A percentile compares a stretch with the other conserved stretches of the same genome.
phyloP scores from a whole-genome alignment of 2,329 filamentous ascomycete genomes.

The Epichloe bromicola region DNA sequence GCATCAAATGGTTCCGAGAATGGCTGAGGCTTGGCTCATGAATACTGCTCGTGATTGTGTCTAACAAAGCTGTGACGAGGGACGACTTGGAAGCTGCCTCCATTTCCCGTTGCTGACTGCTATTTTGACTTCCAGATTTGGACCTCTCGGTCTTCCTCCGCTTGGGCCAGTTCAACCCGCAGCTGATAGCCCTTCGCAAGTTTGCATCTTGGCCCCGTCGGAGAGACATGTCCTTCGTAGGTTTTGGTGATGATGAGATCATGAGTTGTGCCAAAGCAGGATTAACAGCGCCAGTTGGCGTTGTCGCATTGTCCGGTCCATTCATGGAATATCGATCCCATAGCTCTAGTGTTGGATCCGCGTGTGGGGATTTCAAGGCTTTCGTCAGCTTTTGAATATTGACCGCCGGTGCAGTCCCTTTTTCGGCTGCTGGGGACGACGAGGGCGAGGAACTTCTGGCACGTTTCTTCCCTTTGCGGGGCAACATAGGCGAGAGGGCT shows the following conservation, averaged over 20 bases:
- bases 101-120: constrained; percentile 24
- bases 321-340: constrained; percentile 61
- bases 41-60: constrained; percentile 47
- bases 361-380: constrained; percentile 51
- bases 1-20: constrained; percentile 15
- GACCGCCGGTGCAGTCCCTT: constrained; percentile 30
- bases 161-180: constrained; percentile 60
- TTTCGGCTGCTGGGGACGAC: constrained; percentile 48
- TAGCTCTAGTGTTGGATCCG: constrained; percentile 60
- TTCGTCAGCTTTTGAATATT: constrained; percentile 46
- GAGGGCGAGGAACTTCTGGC: constrained; percentile 61
- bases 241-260: constrained; percentile 57
- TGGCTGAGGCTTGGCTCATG: constrained; percentile 26
- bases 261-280: constrained; percentile 51
- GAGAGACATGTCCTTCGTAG: constrained; percentile 29
- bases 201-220: constrained; percentile 26
- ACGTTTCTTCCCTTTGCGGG: constrained; percentile 47
- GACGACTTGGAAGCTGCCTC: constrained; percentile 42
- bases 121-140: constrained; percentile 22
- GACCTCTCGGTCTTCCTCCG: constrained; percentile 45
- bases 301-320: constrained; percentile 28
- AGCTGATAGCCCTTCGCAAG: constrained; percentile 54
- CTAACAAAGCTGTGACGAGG: constrained; percentile 49
- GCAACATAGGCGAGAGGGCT: constrained; percentile 34
- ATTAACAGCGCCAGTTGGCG: constrained; percentile 33